These are phyloP conservation scores for Dactylellina sp. DNA, from an alignment of 2,329 filamentous ascomycete species.

Conservation along the genomic window DNA sequence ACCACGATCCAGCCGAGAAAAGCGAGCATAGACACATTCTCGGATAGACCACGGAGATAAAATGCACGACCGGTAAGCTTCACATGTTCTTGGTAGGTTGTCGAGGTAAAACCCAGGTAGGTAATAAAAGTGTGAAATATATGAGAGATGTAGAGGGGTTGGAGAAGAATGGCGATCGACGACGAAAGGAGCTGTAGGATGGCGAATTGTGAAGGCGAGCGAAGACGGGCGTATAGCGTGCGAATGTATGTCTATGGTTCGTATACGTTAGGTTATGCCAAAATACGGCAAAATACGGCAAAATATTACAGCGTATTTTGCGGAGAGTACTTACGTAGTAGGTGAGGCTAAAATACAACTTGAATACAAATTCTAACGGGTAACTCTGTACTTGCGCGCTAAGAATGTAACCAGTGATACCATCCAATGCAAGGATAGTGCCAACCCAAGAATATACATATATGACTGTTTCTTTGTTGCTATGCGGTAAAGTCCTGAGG, in stretches of 20 bases:
- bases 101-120: constrained; percentile 70
- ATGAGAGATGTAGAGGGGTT: constrained; percentile 73
- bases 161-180: constrained; percentile 72
- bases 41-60: constrained; percentile 75
- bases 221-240: constrained; percentile 75
- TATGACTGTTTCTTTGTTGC: constrained; percentile 74
- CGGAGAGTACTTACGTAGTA: constrained; percentile 65
- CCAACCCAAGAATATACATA: constrained; percentile 78
- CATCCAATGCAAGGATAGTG: constrained; percentile 75
- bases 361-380: constrained; percentile 77
- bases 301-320: not conserved
- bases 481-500: constrained; percentile 74
- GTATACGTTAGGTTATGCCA: not conserved
- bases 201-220: constrained; percentile 74
- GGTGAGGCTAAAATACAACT: constrained; percentile 77
- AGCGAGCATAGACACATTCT: constrained; percentile 76
- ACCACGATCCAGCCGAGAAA: constrained; percentile 75
- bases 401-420: constrained; percentile 75
- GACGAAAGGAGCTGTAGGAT: constrained; percentile 75
- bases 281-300: too few species aligned
- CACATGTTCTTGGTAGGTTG: constrained; percentile 73
- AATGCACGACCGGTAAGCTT: constrained; percentile 75
- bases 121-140: constrained; percentile 70
- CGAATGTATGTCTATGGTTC: constrained; percentile 73
- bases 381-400: constrained; percentile 77